phyloP scores from a whole-genome alignment of 768 basidiomycete genomes.

The Tubosaeta sp. region DNA sequence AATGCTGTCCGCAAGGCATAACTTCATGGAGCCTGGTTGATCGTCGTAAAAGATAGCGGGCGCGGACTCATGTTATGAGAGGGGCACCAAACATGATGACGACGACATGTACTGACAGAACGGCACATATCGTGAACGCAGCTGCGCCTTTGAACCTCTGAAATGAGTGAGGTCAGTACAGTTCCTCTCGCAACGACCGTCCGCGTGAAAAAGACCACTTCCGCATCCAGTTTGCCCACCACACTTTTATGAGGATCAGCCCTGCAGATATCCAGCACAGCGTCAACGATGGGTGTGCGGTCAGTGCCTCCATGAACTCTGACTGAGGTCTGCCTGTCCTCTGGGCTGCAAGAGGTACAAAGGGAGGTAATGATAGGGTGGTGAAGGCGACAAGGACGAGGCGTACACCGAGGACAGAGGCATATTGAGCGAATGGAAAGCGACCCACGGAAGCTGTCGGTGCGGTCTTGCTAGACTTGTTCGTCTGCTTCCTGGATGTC shows the following conservation, averaged over 20 bases:
- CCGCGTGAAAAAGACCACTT: conserved; percentile 50
- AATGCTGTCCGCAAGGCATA: conserved; percentile 58
- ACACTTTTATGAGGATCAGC: conserved; percentile 49
- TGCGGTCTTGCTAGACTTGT: too few relatives aligned
- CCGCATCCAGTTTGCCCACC: conserved; percentile 71
- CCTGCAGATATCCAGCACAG: conserved; percentile 56
- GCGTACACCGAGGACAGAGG: conserved; percentile 65
- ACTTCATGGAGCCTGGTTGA: conserved; percentile 30
- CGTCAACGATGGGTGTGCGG: conserved; percentile 54
- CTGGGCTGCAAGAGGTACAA: conserved; percentile 32
- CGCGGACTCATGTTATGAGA: conserved; percentile 44
- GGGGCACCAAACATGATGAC: conserved; percentile 77
- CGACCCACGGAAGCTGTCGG: neutral
- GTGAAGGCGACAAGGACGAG: conserved; percentile 60
- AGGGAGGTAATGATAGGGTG: conserved; percentile 63
- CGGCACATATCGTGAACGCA: conserved; percentile 46
- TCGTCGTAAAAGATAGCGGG: neutral
- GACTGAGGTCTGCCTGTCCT: conserved; percentile 63
- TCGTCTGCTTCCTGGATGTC: too few relatives aligned
- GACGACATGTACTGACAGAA: conserved; percentile 44
- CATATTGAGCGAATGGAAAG: conserved; percentile 57
- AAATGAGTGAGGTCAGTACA: neutral
- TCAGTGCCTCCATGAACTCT: conserved; percentile 63
- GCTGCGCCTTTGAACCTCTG: conserved; percentile 53
- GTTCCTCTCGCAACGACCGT: conserved; percentile 16